Conservation (phyloP, 495 filamentous ascomycete species). For the Aspergillus mulundensis region DNA sequence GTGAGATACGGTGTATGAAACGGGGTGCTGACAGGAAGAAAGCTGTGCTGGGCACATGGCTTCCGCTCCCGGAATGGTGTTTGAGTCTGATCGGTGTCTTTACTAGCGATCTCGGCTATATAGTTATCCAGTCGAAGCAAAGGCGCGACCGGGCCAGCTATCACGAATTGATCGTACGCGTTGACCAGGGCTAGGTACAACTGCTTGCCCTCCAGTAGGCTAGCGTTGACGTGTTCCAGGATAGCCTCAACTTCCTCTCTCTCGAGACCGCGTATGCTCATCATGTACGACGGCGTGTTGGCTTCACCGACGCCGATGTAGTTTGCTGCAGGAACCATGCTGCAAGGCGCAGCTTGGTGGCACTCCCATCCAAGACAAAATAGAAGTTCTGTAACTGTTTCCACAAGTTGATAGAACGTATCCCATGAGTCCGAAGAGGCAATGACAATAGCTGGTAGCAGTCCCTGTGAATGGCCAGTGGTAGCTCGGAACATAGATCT, state of each 20-base stretch:
- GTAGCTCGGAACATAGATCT: slow-evolving; percentile 19
- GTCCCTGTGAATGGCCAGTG: slow-evolving; percentile 33
- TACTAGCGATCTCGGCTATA: slow-evolving; percentile 3
- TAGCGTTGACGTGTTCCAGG: slow-evolving; percentile 9
- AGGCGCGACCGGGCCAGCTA: slow-evolving; percentile 27
- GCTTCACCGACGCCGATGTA: background rate
- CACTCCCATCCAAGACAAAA: slow-evolving; percentile 22
- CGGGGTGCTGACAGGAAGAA: slow-evolving; percentile 29
- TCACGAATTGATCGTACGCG: slow-evolving; percentile 25
- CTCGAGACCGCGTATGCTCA: slow-evolving; percentile 15
- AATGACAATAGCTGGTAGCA: slow-evolving; percentile 24
- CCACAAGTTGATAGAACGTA: slow-evolving; percentile 18
- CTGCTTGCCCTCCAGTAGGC: slow-evolving; percentile 8
- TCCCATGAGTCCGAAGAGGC: slow-evolving; percentile 28
- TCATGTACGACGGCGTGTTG: slow-evolving; percentile 16
- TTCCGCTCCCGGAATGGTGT: slow-evolving; percentile 21
- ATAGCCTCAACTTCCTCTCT: background rate
- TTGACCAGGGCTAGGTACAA: slow-evolving; percentile 29
- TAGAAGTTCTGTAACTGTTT: slow-evolving; percentile 9
- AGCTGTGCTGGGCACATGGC: slow-evolving; percentile 16
- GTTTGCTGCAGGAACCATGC: background rate
- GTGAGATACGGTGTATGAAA: slow-evolving; percentile 34
- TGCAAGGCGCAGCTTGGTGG: slow-evolving; percentile 16
- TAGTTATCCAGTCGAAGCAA: slow-evolving; percentile 18
- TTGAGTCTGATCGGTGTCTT: slow-evolving; percentile 17